These are phyloP conservation scores for Inga laurina DNA, from an alignment of 306 rosid species.

Conservation along the genomic window DNA sequence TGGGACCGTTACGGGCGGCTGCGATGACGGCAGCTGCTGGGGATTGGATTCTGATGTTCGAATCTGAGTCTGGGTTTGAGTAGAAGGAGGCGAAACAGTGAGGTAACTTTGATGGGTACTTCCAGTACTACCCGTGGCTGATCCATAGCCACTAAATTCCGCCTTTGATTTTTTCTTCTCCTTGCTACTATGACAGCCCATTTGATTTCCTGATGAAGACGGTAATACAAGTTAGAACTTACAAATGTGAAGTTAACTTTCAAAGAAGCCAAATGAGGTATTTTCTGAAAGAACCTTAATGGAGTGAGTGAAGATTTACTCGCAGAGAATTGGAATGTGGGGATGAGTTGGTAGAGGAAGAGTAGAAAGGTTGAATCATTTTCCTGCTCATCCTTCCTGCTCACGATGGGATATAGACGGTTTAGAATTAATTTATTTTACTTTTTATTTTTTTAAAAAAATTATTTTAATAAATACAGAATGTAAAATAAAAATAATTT, in stretches of 20 bases:
- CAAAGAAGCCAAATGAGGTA: neutral
- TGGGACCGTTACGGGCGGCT: constrained; percentile 15
- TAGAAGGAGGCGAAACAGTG: constrained; percentile 36
- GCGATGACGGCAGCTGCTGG: constrained; percentile 28
- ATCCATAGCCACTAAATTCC: constrained; percentile 27
- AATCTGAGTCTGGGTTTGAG: constrained; percentile 32
- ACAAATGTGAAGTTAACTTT: neutral
- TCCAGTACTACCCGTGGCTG: constrained; percentile 22
- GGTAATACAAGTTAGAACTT: neutral
- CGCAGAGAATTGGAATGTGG: neutral
- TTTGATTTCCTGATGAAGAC: constrained; percentile 23
- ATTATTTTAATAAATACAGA: too few species aligned
- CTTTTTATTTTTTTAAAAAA: too few species aligned
- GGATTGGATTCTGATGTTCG: constrained; percentile 31
- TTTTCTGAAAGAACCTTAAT: neutral
- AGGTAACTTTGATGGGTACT: constrained; percentile 32
- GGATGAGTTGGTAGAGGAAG: neutral
- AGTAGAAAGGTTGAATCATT: neutral
- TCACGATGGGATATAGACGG: too few species aligned
- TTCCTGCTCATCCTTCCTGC: too few species aligned
- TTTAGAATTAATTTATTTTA: too few species aligned
- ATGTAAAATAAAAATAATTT: too few species aligned
- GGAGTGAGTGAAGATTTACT: neutral
- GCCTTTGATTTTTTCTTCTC: constrained; percentile 32
- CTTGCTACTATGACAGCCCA: constrained; percentile 82